phyloP scores from a whole-genome alignment of 2,329 filamentous ascomycete species.

The Cladobotryum mycophilum region DNA sequence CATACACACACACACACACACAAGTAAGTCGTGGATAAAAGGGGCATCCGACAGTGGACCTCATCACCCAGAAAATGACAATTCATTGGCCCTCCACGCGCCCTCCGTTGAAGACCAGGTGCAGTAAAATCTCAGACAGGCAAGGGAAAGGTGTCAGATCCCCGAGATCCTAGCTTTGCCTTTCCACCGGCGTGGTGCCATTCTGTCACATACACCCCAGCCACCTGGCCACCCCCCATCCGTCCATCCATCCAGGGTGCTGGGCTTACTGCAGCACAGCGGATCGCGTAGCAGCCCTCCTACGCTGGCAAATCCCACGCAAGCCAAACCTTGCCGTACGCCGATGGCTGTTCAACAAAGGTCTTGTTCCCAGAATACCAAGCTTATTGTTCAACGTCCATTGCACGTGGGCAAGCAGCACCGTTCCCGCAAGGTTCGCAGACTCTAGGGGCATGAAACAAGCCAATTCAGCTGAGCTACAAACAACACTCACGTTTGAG shows the following conservation, averaged over 20 bases:
- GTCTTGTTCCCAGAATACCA: background rate
- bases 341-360: background rate
- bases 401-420: slow-evolving; percentile 6
- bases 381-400: background rate
- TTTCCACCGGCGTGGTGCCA: background rate
- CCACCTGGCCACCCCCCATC: background rate
- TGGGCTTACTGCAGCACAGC: background rate
- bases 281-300: background rate
- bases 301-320: background rate
- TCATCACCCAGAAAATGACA: no score
- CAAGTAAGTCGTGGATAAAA: no score
- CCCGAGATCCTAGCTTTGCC: slow-evolving; percentile 8
- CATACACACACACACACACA: no score
- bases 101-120: no score
- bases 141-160: slow-evolving; percentile 14
- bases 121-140: slow-evolving; percentile 11
- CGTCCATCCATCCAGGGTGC: background rate
- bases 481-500: background rate
- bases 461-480: background rate
- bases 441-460: background rate
- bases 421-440: background rate
- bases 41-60: no score
- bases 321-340: background rate
- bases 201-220: background rate
- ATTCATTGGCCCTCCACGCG: no score